A percentile compares a stretch with the other conserved stretches of the same genome.
phyloP scores from a whole-genome alignment of 176 grass and related monocot species.

The Ananas comosus region DNA sequence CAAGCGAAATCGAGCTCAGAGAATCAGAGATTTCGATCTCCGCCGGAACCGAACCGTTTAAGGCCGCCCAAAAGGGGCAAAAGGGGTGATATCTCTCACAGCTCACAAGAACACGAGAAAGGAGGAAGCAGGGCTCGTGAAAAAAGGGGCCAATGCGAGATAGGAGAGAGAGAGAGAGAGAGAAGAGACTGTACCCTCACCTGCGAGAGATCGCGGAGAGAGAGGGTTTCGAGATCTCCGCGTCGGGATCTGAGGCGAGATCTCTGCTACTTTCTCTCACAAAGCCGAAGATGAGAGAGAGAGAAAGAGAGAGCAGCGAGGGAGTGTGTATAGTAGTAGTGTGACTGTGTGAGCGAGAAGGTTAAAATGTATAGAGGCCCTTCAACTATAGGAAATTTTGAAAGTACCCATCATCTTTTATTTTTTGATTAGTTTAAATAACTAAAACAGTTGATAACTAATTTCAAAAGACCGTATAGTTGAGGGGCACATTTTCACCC shows the following conservation, averaged over 20 bases:
- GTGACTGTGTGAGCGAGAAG: too few relatives aligned
- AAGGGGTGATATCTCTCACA: conserved; percentile 13
- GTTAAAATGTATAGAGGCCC: too few relatives aligned
- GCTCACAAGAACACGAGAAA: conserved; percentile 42
- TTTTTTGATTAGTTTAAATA: too few relatives aligned
- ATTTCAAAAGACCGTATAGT: too few relatives aligned
- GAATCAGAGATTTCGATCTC: conserved; percentile 18
- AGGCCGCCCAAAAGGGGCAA: neutral
- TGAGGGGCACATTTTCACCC: too few relatives aligned
- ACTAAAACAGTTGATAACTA: too few relatives aligned
- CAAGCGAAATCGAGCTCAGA: conserved; percentile 12
- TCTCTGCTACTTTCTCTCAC: neutral
- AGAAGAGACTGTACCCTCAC: neutral
- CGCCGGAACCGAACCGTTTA: neutral
- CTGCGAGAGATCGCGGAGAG: neutral
- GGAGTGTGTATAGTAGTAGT: neutral
- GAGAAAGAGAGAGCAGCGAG: neutral
- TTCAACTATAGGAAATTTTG: too few relatives aligned
- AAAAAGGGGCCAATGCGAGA: conserved; percentile 16
- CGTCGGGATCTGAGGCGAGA: neutral
- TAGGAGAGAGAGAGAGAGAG: neutral
- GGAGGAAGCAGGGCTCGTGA: conserved; percentile 4
- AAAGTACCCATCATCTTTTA: too few relatives aligned
- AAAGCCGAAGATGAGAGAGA: conserved; percentile 21
- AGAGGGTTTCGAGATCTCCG: neutral